These are phyloP conservation scores for Podaxis sp. DNA, from an alignment of 768 basidiomycete species.

Conservation along the genomic window DNA sequence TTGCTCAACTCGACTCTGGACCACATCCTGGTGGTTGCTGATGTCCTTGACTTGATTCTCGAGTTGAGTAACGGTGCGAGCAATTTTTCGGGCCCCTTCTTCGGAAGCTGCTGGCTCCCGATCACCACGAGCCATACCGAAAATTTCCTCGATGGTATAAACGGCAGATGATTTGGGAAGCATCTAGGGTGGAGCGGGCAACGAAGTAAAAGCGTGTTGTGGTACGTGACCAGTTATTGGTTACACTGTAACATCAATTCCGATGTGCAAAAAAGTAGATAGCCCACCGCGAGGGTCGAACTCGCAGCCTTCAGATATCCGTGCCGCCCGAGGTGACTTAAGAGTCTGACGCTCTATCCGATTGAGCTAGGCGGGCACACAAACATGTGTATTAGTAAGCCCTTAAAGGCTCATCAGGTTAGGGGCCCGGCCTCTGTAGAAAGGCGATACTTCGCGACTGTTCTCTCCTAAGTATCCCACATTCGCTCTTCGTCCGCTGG, in stretches of 20 bases:
- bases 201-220: neutral
- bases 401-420: neutral
- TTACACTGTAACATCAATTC: neutral
- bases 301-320: conserved; percentile 56
- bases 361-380: conserved; percentile 38
- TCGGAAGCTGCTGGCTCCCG: neutral
- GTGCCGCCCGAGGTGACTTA: conserved; percentile 5
- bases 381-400: rapidly evolving
- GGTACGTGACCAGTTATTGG: neutral
- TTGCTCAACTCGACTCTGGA: neutral
- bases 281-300: conserved; percentile 86
- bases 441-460: neutral
- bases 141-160: neutral
- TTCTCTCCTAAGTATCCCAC: neutral
- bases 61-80: neutral
- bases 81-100: neutral
- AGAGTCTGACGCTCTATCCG: conserved; percentile 53
- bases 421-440: neutral
- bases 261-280: conserved; percentile 17
- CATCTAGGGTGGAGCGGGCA: neutral
- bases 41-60: neutral
- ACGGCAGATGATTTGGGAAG: neutral
- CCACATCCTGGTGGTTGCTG: neutral
- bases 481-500: neutral
- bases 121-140: neutral